These are phyloP conservation scores for Mucor velutinosus DNA, from an alignment of 371 early-diverging fungal genomes.

Conservation along the genomic window DNA sequence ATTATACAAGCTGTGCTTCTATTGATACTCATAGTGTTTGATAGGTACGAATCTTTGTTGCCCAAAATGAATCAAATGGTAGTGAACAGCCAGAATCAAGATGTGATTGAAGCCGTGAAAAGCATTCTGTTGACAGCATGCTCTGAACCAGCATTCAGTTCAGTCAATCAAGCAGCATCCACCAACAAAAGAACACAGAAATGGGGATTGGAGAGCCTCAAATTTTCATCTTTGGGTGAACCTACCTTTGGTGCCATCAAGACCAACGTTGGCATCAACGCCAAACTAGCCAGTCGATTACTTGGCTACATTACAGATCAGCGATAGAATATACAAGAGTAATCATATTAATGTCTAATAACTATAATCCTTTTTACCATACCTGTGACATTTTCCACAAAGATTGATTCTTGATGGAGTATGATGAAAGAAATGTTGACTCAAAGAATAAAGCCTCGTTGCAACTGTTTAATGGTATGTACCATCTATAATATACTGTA, in stretches of 20 bases:
- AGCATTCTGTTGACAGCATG: slow-evolving; percentile 74
- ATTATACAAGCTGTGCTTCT: no score
- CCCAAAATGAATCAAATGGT: slow-evolving; percentile 81
- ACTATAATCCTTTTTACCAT: no score
- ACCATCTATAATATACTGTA: no score
- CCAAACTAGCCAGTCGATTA: slow-evolving; percentile 59
- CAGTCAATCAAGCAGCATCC: slow-evolving; percentile 14
- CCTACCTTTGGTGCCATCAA: slow-evolving; percentile 48
- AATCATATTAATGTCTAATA: neutral
- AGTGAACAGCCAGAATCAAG: slow-evolving; percentile 67
- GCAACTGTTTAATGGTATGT: no score
- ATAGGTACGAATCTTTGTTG: slow-evolving; percentile 70
- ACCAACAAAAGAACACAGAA: slow-evolving; percentile 44
- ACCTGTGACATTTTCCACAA: neutral
- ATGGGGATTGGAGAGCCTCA: slow-evolving; percentile 62
- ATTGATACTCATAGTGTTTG: no score
- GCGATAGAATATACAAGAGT: neutral
- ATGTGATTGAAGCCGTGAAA: slow-evolving; percentile 75
- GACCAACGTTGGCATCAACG: slow-evolving; percentile 49
- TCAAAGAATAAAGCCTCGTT: no score
- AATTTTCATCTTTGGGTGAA: slow-evolving; percentile 46
- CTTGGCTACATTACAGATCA: slow-evolving; percentile 60
- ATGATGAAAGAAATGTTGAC: no score
- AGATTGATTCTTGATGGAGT: no score
- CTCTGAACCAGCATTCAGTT: slow-evolving; percentile 57